phyloP scores from a whole-genome alignment of 306 rosid species.

The Canavalia gladiata region DNA sequence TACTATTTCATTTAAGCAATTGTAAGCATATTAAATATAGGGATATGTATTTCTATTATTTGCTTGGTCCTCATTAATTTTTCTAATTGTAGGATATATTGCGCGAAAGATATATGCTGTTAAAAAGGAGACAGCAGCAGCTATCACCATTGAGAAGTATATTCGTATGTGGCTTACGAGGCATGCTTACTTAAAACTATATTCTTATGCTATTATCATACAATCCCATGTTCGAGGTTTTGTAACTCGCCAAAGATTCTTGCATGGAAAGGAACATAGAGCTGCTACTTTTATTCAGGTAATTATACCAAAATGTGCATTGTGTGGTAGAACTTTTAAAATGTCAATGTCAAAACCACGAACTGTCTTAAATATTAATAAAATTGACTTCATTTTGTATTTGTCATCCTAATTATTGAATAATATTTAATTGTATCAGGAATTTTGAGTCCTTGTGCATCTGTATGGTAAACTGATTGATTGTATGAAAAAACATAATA shows the following conservation, averaged over 20 bases:
- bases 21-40: constrained; percentile 25
- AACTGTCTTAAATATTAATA: constrained; percentile 15
- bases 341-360: constrained; percentile 11
- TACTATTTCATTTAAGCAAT: neutral
- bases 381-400: constrained; percentile 28
- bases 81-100: constrained; percentile 69
- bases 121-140: constrained; percentile 78
- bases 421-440: neutral
- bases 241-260: constrained; percentile 67
- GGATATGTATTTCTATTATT: neutral
- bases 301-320: constrained; percentile 31
- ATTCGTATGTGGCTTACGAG: constrained; percentile 71
- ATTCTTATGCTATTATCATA: constrained; percentile 64
- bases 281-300: constrained; percentile 94
- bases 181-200: constrained; percentile 59
- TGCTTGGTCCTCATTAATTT: constrained; percentile 38
- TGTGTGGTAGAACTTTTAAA: constrained; percentile 39
- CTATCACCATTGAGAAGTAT: constrained; percentile 70
- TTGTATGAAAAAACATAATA: constrained; percentile 19
- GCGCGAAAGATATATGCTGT: constrained; percentile 68
- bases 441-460: constrained; percentile 29
- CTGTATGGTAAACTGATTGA: constrained; percentile 1
- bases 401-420: constrained; percentile 14
- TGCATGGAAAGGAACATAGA: constrained; percentile 71
- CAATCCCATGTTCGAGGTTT: constrained; percentile 82